A percentile compares a stretch with the other conserved stretches of the same genome.
phyloP scores from a whole-genome alignment of 495 filamentous ascomycete genomes.

The Aspergillus wentii region DNA sequence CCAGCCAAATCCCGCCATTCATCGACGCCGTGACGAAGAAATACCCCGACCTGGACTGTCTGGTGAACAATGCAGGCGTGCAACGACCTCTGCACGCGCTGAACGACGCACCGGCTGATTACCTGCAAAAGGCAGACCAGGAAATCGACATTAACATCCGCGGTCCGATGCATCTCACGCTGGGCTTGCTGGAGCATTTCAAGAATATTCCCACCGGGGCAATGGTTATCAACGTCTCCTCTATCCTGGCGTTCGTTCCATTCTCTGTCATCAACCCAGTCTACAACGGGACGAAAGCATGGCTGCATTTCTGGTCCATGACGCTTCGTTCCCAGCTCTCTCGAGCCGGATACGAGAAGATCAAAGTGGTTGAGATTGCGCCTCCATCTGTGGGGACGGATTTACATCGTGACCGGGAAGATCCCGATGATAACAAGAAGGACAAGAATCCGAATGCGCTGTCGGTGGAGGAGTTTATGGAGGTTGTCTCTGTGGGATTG shows the following conservation, averaged over 20 bases:
- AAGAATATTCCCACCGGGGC: constrained; percentile 18
- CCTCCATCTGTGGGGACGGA: constrained; percentile 45
- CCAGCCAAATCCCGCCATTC: constrained; percentile 28
- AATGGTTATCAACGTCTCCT: constrained; percentile 42
- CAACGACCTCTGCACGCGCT: constrained; percentile 19
- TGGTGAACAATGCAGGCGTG: constrained; percentile 36
- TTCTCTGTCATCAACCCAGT: constrained; percentile 40
- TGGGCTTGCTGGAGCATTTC: constrained; percentile 38
- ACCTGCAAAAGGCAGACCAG: constrained; percentile 37
- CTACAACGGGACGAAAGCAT: constrained; percentile 46
- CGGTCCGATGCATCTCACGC: constrained; percentile 43
- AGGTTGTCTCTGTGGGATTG: constrained; percentile 27
- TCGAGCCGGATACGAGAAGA: constrained; percentile 19
- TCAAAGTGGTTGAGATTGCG: constrained; percentile 41
- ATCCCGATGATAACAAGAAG: constrained; percentile 50
- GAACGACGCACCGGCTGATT: constrained; percentile 6
- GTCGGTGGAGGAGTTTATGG: constrained; percentile 42
- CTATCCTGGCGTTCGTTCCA: constrained; percentile 39
- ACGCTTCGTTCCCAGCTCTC: constrained; percentile 38
- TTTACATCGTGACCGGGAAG: constrained; percentile 41
- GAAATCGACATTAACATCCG: constrained; percentile 47
- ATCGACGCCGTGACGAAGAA: constrained; percentile 25
- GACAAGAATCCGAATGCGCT: constrained; percentile 35
- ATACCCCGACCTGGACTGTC: constrained; percentile 43
- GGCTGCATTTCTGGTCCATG: constrained; percentile 44